Evolutionary conservation across 2,329 filamentous ascomycete species (phyloP).

Genomic region (Lasiodiplodia sp.): DNA sequence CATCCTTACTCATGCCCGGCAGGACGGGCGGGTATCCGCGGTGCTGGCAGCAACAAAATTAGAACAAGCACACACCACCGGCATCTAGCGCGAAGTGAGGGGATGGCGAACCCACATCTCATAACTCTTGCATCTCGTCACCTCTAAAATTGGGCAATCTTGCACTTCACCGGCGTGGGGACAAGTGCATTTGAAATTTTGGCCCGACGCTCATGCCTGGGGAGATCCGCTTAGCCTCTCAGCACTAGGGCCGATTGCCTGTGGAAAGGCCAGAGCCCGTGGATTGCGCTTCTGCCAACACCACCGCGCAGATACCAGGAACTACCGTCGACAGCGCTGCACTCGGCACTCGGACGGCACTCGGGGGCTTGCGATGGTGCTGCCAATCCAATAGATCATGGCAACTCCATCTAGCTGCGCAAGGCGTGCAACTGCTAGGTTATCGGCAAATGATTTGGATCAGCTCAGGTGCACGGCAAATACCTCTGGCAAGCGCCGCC

Average conservation of each 20-base stretch:
- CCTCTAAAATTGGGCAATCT: constrained; percentile 22
- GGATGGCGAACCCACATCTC: constrained; percentile 16
- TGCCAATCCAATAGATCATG: neutral
- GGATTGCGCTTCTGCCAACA: constrained; percentile 4
- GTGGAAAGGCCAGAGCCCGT: neutral
- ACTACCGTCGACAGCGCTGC: constrained; percentile 4
- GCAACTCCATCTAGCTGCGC: neutral
- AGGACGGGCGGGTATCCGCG: constrained; percentile 15
- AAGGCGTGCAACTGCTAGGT: neutral
- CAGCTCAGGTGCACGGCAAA: constrained; percentile 15
- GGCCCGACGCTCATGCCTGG: constrained; percentile 9
- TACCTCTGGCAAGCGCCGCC: constrained; percentile 4
- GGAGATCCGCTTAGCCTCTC: constrained; percentile 19
- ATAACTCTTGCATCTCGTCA: neutral
- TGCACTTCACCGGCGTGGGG: neutral
- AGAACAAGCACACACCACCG: constrained; percentile 9
- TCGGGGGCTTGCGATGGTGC: constrained; percentile 2
- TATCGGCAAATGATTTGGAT: constrained; percentile 6
- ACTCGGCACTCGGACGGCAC: constrained; percentile 13
- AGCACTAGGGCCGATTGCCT: constrained; percentile 19
- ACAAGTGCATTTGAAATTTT: constrained; percentile 2
- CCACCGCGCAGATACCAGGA: constrained; percentile 12
- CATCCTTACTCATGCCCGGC: constrained; percentile 9
- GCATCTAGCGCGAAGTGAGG: constrained; percentile 20
- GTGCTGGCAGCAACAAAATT: constrained; percentile 10